These are phyloP conservation scores for Kwoniella botswanensis DNA, from an alignment of 768 basidiomycete species.

Conservation along the genomic window DNA sequence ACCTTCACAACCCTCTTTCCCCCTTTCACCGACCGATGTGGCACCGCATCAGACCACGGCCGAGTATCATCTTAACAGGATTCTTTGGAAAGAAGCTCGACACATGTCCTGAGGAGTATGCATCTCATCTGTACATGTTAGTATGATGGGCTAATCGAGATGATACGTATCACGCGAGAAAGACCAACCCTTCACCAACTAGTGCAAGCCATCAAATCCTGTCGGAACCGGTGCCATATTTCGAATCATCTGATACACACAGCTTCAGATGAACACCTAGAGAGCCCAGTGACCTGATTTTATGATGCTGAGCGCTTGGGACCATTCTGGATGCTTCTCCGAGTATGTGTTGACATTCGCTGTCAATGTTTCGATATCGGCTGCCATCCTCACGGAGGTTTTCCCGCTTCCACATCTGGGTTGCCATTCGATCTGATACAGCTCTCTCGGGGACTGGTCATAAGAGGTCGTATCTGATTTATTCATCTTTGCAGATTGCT, in stretches of 20 bases:
- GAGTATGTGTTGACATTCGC: neutral
- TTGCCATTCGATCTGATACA: neutral
- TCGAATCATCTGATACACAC: too few species aligned
- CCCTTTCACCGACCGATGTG: neutral
- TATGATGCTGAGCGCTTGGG: neutral
- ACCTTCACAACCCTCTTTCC: constrained; percentile 4
- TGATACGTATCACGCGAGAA: too few species aligned
- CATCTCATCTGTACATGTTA: too few species aligned
- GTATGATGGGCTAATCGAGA: too few species aligned
- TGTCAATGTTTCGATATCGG: neutral
- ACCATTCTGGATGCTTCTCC: neutral
- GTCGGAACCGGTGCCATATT: too few species aligned
- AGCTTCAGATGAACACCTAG: neutral
- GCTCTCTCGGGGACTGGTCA: too few species aligned
- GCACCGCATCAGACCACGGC: constrained; percentile 8
- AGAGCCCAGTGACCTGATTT: neutral
- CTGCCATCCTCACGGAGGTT: neutral
- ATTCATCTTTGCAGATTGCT: too few species aligned
- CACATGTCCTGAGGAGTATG: neutral
- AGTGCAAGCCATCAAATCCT: too few species aligned
- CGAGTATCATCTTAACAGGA: neutral
- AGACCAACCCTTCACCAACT: too few species aligned
- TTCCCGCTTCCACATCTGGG: neutral
- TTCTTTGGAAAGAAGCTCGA: neutral
- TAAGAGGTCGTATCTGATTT: too few species aligned